These are phyloP conservation scores for Lactarius psammicola DNA, from an alignment of 768 basidiomycete genomes.

Conservation along the genomic window DNA sequence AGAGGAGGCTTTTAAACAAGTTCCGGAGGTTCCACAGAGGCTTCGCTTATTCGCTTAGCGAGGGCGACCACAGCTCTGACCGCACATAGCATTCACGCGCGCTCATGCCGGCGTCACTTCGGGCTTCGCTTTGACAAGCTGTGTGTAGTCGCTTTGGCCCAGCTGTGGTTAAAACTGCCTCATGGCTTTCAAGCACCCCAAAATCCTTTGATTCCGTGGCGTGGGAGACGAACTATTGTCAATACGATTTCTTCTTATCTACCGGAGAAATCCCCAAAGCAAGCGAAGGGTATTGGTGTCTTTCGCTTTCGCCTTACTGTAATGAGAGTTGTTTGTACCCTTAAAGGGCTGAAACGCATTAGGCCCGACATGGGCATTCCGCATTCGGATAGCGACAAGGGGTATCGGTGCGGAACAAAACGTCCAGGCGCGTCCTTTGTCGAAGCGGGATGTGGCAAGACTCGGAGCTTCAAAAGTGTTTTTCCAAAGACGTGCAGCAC, in stretches of 20 bases:
- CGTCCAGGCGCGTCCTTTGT: not conserved
- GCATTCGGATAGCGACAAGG: not conserved
- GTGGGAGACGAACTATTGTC: not conserved
- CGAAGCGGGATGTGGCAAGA: not conserved
- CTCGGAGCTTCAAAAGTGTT: conserved; percentile 2
- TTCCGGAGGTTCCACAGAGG: not conserved
- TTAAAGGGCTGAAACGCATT: not conserved
- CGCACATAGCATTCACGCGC: not conserved
- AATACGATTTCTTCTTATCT: too few species aligned
- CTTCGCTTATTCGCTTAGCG: not conserved
- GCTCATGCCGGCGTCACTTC: not conserved
- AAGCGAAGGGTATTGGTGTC: not conserved
- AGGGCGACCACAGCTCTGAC: conserved; percentile 1
- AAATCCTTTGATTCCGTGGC: not conserved
- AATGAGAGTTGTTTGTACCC: not conserved
- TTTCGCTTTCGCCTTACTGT: too few species aligned
- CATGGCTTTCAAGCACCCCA: not conserved
- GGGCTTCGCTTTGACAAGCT: not conserved
- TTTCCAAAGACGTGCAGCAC: not conserved
- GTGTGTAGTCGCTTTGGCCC: not conserved
- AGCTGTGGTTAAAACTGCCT: not conserved
- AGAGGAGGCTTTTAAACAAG: not conserved
- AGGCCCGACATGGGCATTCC: not conserved
- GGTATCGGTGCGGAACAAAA: not conserved
- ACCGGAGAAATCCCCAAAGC: not conserved